Base-by-base conservation (phyloP, 2,329 filamentous ascomycete genomes). In the Orbilia quercus region DNA sequence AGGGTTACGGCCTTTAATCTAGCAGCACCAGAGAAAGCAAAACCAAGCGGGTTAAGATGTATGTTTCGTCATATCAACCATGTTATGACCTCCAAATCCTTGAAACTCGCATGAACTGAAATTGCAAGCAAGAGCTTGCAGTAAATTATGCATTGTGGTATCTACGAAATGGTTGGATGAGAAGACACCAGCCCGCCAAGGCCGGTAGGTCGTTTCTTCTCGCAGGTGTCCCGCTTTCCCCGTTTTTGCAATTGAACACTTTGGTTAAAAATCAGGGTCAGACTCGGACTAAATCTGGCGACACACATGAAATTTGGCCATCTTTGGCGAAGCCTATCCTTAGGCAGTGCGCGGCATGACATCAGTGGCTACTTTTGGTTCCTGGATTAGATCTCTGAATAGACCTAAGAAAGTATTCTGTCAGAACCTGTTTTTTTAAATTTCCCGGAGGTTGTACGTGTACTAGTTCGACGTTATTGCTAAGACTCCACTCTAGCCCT, bases 341-440 rank as follows among this genome's bases (percentile, higher is more conserved):
- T 54, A 9, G 20, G 18, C 50, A 51, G 20, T 28, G 40, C 57
- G 69, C 69, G 69, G 60, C 28, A 66, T 73, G 69, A 73, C 69
- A 66, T 73, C 60, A 57, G 47, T 36, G 69, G 58, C 28, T 45
- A 9, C 60, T 38, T 22, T 28, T 50, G 40, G 69, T 23, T 36
- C 59, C 67, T 64, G 67, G 40, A 44, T 51, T 22, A 34, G 58
- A 45, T 28, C 28, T 31, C 28, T 31, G 28, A 42, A n/a, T 23
- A 36, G 9, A 31, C 28, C 9, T 31, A 31, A 31, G 4, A 5
- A 31, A 31, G 28, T 31, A 4, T 31, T 31, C 28, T 31, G 20
- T 7, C 18, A 48, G 14, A 62, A 54, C 50, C 55, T 62, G 47
- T 62, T 69, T 60, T 51, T 51, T 60, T 58, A n/a, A n/a, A 31